Evolutionary conservation across 352 stramenopile genomes (phyloP), one percentile per base, ranked within the genome.

Genomic region (Pelagophyceae sp.): DNA sequence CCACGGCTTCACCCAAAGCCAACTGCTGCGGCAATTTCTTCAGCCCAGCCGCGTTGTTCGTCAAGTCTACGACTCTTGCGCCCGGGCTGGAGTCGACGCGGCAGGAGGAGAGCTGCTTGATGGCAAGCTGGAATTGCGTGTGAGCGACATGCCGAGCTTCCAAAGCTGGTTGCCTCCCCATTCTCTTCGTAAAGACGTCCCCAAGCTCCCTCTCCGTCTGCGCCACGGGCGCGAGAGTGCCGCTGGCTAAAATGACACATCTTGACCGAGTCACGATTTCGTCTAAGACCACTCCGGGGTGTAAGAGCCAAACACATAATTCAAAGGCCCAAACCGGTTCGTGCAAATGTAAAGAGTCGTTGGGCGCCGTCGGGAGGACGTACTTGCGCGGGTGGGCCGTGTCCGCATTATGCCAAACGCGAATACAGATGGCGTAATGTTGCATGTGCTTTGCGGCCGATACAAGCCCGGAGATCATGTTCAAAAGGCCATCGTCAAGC

Each of bases 311-410:
- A n/a, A 51, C 2, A n/a, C 67, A 58, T 11, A 74, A n/a, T n/a
- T 74, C 67, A n/a, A 74, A 27, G 20, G 35, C 67, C 67, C 67
- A 74, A 11, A n/a, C 27, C 67, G 67, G 67, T 3, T 71, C 31
- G 29, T 37, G 17, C n/a, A 27, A 27, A 23, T 54, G 11, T 11
- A 54, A 23, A n/a, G n/a, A n/a, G n/a, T n/a, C n/a, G 45, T 23
- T 23, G 11, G 11, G 45, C 11, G 11, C 45, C 45, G 11, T 23
- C 45, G 45, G 45, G n/a, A 6, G 11, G 61, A 35, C 29, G 29
- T 60, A 74, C 2, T 0, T 0, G 2, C 29, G 33, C 35, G 33
- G 11, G 27, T 31, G 35, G 29, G 3, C 33, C 20, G 35, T 31
- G 38, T 1, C 38, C 38, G 6, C 19, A 37, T 74, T 74, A 23